Conservation (phyloP, 176 grass and related monocot genomes). For the Carex scoparia region DNA sequence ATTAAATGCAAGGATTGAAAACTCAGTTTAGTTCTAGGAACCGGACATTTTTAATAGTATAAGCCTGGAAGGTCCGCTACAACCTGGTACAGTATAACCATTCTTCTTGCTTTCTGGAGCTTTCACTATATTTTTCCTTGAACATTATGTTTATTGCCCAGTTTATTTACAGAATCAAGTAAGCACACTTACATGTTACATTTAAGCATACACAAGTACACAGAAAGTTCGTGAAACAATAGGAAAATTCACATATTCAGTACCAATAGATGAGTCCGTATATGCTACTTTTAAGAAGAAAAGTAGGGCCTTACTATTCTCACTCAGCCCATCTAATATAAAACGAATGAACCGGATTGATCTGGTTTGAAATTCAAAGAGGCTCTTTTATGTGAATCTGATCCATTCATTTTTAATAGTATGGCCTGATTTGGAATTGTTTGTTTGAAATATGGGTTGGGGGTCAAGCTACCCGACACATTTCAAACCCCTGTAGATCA, state of each 20-base stretch:
- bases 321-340: too few species aligned
- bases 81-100: neutral
- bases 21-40: neutral
- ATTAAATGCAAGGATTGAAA: neutral
- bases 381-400: too few species aligned
- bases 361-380: too few species aligned
- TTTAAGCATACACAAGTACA: neutral
- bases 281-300: too few species aligned
- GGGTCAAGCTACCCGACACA: too few species aligned
- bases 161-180: neutral
- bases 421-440: too few species aligned
- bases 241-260: neutral
- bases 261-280: too few species aligned
- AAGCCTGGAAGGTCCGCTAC: neutral
- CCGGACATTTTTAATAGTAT: neutral
- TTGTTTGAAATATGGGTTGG: too few species aligned
- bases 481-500: too few species aligned
- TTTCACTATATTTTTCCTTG: neutral
- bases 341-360: too few species aligned
- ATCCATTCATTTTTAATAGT: too few species aligned
- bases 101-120: neutral
- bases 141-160: neutral
- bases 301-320: too few species aligned
- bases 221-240: neutral
- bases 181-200: neutral